Percentiles rank a stretch among this genome's conserved stretches.
These are phyloP conservation scores for Polyporus arcularius DNA, from an alignment of 768 basidiomycete genomes.

Conservation along the genomic window DNA sequence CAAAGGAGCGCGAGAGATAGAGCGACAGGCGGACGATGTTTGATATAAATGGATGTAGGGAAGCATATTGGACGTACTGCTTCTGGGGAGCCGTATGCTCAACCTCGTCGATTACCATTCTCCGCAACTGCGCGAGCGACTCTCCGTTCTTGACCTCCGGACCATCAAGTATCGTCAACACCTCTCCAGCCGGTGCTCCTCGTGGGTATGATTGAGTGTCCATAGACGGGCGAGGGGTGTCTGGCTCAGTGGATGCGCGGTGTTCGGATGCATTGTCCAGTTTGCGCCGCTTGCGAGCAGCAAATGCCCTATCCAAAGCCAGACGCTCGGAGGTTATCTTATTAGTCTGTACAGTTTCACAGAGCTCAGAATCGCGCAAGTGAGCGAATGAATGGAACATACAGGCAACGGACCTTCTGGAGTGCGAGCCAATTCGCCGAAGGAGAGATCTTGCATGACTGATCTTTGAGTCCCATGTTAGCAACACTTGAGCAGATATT, in stretches of 20 bases:
- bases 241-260: background rate
- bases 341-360: background rate
- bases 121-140: conserved; percentile 45
- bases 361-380: background rate
- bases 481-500: background rate
- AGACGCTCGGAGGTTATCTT: background rate
- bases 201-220: conserved; percentile 8
- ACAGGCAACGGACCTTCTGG: conserved; percentile 43
- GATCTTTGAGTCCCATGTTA: background rate
- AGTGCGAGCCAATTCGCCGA: conserved; percentile 65
- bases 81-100: conserved; percentile 42
- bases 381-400: background rate
- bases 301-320: background rate
- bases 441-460: conserved; percentile 23
- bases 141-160: conserved; percentile 48
- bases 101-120: conserved; percentile 54
- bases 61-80: conserved; percentile 38
- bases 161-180: conserved; percentile 1
- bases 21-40: background rate
- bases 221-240: conserved; percentile 11
- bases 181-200: background rate
- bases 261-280: conserved; percentile 7
- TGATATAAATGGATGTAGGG: too few species aligned
- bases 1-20: background rate
- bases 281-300: conserved; percentile 22